Conservation (phyloP, 768 basidiomycete species). For the Kondoa subrosea region DNA sequence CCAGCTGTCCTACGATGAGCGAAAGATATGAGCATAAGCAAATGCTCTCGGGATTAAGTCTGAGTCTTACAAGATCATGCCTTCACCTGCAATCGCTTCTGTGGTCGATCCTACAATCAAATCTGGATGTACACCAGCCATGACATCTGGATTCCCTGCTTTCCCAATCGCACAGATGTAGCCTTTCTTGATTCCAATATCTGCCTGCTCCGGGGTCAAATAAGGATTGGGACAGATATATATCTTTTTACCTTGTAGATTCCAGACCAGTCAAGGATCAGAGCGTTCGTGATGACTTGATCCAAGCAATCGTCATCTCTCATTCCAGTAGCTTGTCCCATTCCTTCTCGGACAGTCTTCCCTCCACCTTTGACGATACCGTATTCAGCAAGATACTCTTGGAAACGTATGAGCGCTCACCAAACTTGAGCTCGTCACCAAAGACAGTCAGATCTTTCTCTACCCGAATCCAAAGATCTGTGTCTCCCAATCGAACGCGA, state of each 20-base stretch:
- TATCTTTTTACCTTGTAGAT: constrained; percentile 60
- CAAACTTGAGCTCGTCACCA: constrained; percentile 96
- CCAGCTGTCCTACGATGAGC: too few species aligned
- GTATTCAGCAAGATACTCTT: neutral
- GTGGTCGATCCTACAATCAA: constrained; percentile 79
- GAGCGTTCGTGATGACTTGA: constrained; percentile 82
- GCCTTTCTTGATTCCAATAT: constrained; percentile 78
- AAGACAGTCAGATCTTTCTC: constrained; percentile 77
- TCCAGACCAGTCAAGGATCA: constrained; percentile 85
- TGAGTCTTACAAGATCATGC: constrained; percentile 78
- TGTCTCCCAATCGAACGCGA: constrained; percentile 72
- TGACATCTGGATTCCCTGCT: constrained; percentile 86
- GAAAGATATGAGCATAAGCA: too few species aligned
- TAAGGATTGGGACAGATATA: neutral
- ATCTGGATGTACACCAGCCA: constrained; percentile 54
- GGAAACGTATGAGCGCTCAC: too few species aligned
- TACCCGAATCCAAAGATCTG: constrained; percentile 74
- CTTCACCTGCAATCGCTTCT: constrained; percentile 90
- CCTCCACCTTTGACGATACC: constrained; percentile 44
- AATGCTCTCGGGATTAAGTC: too few species aligned
- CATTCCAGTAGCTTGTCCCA: constrained; percentile 75
- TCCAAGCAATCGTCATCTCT: constrained; percentile 57
- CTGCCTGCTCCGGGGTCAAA: constrained; percentile 44
- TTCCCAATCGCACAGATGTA: constrained; percentile 80
- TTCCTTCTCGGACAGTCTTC: constrained; percentile 86